Evolutionary conservation across 2,329 filamentous ascomycete species (phyloP), one percentile per base, ranked within the genome.

Genomic region (Orbilia javanica): DNA sequence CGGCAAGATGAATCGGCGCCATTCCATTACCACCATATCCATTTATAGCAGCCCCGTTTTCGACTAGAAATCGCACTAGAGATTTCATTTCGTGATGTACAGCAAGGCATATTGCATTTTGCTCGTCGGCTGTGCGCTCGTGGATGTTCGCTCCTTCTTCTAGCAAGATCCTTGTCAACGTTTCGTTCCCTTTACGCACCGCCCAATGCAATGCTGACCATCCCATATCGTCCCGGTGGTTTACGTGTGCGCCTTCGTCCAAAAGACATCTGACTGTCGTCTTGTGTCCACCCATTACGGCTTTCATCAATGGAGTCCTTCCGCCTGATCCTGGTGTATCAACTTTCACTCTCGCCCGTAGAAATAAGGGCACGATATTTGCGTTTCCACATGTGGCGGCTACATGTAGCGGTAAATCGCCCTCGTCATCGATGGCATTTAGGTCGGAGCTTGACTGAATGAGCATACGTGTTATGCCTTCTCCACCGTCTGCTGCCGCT

Each of bases 401-500:
- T 15, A 81, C 55, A 46, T 83, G 82, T 20, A 83, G 76, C 3
- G 82, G 81, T 6, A 80, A 80, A 66, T 81, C 80, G 5, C 82
- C 81, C 13, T 81, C 78, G 68, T 80, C 80, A 20, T 81, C 80
- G 10, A 53, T 73, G 6, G 79, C 80, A 15, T 81, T 81, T 46
- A 81, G 65, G 55, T 82, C 66, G 20, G 76, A 74, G 20, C 79
- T 79, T 6, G 80, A 66, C 10, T 79, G 79, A 15, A 83, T 70
- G 67, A 83, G 80, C 29, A 81, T 70, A 31, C 80, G 77, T 5
- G 82, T 73, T 34, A 81, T 80, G 2, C 79, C 80, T 22, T 82
- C 80, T 10, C 81, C 76, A n/a, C 82, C 83, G 25, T 80, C 70
- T 27, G 80, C 75, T 15, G 81, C 81, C 11, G 83, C 83, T 20